Base-by-base conservation (phyloP, 176 grass and related monocot species). In the Paspalum notatum region DNA sequence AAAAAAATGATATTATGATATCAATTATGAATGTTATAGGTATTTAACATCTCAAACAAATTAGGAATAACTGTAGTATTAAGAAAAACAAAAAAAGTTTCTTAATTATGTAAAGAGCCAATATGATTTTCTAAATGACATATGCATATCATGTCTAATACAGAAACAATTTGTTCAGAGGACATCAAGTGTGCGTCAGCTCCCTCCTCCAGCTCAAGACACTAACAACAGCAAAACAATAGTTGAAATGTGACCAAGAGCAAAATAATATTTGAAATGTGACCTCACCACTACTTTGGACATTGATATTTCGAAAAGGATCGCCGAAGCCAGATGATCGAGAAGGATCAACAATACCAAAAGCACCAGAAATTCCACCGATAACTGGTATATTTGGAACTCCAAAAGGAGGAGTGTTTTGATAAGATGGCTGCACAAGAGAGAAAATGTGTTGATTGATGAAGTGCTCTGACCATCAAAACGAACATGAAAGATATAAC, bases 401-500 rank as follows among this genome's bases (percentile, higher is more conserved):
- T 71, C 90, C 82, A 83, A 95, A 84, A 44, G 88, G 70, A 67
- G 86, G 68, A 46, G 85, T 80, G 38, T 43, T 89, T 84, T 95
- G 96, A 66, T 85, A 89, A 81, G 92, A 94, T 47, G 95, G 92
- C 95, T 98, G 84, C 81, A 80, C 44, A 62, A 42, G 41, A 77
- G 56, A 74, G 14, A 46, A 74, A 41, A 75, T 44, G 69, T 77
- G 57, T 80, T 40, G 42, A 40, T 72, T 17, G 58, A 42, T 62
- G 44, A 25, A 76, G 38, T 44, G 14, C 78, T 25, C 25, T 39
- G 67, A 66, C 62, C 62, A 24, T 68, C 51, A 48, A 85, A 85
- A 55, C 25, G 5, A 85, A 46, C 24, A 78, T 6, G n/a, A 50
- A 55, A 73, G 68, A 60, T 16, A 53, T 68, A 14, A 48, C 40